Base-by-base conservation (phyloP, 2,329 filamentous ascomycete species). In the Hansfordia pulvinata region DNA sequence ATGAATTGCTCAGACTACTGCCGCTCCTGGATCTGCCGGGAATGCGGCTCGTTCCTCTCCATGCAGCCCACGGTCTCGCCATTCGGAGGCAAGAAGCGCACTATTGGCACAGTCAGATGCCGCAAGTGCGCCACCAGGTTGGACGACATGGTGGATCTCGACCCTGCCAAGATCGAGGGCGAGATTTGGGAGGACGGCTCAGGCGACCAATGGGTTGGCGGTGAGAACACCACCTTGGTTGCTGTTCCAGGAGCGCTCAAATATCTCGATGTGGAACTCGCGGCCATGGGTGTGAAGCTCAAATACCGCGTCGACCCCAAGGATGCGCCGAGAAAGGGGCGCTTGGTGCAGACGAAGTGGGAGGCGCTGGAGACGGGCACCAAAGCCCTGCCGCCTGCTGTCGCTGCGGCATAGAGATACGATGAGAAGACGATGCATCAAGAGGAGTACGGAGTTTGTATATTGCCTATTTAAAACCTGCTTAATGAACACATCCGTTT, bases 1-100 rank as follows among this genome's bases (percentile, higher is more conserved):
- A 76, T 98, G 62, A 96, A 98, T 61, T 98, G 90, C 58, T 93
- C 83, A 27, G 90, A 98, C 53, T 92, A 93, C 51, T 75, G 78
- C 16, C 76, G 78, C 35, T 77, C 85, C 1, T 93, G 86, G 75
- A 76, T 96, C 37, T 98, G 90, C 54, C 77, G 83, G 30, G 61
- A 60, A 18, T 98, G 90, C 50, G 90, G 90, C 26, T 86, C 78
- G 7, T 98, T 98, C 64, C 54, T 96, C 36, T 84, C 81, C 0
- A 83, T 83, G 8, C 82, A 92, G 50, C 80, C 82, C 2, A 82
- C 77, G 1, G 76, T 85, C 23, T 75, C 66, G 37, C 68, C 64
- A 13, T 76, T 70, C 33, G 60, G 66, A 15, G 63, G 64, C 31
- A 78, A 74, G 49, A 78, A 72, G 45, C 66, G 70, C 45, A 65